Evolutionary conservation across 768 basidiomycete genomes (phyloP).

Genomic region (Termitomyces sp.): DNA sequence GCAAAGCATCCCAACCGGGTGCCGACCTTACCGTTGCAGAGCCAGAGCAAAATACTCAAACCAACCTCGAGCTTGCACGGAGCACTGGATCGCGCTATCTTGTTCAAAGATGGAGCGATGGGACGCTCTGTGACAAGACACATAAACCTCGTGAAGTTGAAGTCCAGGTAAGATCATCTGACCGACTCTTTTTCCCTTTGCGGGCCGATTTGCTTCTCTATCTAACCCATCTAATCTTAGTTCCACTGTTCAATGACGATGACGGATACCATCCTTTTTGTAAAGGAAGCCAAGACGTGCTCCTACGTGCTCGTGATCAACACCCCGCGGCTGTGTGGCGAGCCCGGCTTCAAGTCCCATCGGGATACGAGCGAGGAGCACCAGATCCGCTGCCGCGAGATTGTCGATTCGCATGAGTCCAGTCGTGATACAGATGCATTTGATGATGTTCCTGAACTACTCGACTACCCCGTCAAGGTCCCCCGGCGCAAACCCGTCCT

Average conservation of each 20-base stretch:
- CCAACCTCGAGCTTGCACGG: constrained; percentile 74
- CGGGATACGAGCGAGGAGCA: constrained; percentile 64
- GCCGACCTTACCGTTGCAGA: constrained; percentile 66
- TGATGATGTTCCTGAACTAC: constrained; percentile 34
- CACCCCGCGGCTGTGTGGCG: constrained; percentile 89
- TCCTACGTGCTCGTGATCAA: constrained; percentile 92
- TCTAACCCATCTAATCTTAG: constrained; percentile 31
- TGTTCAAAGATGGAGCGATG: constrained; percentile 87
- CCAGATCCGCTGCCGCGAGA: constrained; percentile 75
- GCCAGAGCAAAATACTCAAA: constrained; percentile 60
- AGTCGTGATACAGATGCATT: constrained; percentile 21
- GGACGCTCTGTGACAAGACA: constrained; percentile 92
- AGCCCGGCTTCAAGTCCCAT: constrained; percentile 87
- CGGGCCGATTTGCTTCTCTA: not conserved
- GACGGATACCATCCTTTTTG: constrained; percentile 84
- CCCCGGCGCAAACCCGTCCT: constrained; percentile 47
- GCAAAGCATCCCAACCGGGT: constrained; percentile 65
- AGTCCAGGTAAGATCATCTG: constrained; percentile 61
- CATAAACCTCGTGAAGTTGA: constrained; percentile 85
- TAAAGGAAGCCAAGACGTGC: constrained; percentile 93
- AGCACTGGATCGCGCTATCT: constrained; percentile 85
- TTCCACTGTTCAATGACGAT: constrained; percentile 97
- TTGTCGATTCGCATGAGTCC: constrained; percentile 42
- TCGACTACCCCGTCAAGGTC: constrained; percentile 53
- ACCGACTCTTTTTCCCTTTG: constrained; percentile 4